A percentile compares a stretch with the other conserved stretches of the same genome.
Evolutionary conservation across 1,139 yeast species (phyloP).

Genomic region (Diutina mesorugosa): DNA sequence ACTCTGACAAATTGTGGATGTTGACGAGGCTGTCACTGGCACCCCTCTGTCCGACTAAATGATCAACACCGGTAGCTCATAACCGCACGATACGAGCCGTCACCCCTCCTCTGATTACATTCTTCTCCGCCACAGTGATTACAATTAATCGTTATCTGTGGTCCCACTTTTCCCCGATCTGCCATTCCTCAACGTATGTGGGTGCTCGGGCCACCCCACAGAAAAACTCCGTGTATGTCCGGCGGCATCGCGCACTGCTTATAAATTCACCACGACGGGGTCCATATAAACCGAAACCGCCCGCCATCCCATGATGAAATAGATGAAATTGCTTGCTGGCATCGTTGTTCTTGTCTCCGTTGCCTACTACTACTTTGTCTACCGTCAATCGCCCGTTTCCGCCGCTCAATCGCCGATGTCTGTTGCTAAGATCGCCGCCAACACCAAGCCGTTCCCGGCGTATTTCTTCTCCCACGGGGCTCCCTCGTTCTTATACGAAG

Average conservation of each 20-base stretch:
- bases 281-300: background rate
- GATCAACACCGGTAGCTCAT: too few relatives aligned
- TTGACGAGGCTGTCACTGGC: too few relatives aligned
- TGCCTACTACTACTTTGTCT: background rate
- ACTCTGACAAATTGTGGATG: background rate
- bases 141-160: background rate
- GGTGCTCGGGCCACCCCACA: background rate
- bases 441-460: constrained; percentile 30
- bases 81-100: background rate
- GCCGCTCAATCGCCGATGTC: background rate
- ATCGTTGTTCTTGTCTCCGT: background rate
- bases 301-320: background rate
- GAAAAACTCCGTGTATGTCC: background rate
- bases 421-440: background rate
- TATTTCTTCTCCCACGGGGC: constrained; percentile 71
- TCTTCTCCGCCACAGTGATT: background rate
- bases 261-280: background rate
- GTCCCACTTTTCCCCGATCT: background rate
- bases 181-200: too few relatives aligned
- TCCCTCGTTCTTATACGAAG: constrained; percentile 51
- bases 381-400: background rate
- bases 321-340: background rate
- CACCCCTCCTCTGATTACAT: background rate
- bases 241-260: background rate
- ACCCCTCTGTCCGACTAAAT: too few relatives aligned